phyloP scores from a whole-genome alignment of 2,329 filamentous ascomycete species.

The Colletotrichum tofieldiae region DNA sequence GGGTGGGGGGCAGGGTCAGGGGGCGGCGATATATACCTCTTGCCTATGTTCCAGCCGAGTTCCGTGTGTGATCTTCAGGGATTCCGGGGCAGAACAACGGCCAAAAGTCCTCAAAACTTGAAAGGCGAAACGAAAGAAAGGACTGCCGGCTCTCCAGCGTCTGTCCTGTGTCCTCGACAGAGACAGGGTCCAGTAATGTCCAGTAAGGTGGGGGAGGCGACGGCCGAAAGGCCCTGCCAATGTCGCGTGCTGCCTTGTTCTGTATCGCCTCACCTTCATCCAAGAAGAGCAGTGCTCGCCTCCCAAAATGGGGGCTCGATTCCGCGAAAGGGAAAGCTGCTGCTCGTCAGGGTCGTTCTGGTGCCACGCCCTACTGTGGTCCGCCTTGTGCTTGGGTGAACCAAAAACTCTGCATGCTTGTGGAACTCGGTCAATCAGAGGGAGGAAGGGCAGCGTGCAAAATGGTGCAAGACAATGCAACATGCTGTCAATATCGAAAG shows the following conservation, averaged over 20 bases:
- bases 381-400: neutral
- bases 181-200: too few species aligned
- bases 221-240: neutral
- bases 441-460: neutral
- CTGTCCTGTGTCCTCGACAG: neutral
- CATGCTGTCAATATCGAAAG: neutral
- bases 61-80: conserved; percentile 40
- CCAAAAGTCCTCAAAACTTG: conserved; percentile 16
- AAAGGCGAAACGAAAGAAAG: conserved; percentile 28
- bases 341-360: neutral
- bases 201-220: neutral
- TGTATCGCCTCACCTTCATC: conserved; percentile 14
- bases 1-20: conserved; percentile 30
- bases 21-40: conserved; percentile 27
- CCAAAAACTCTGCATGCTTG: neutral
- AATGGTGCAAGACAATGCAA: conserved; percentile 1
- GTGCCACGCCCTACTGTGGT: neutral
- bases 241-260: conserved; percentile 23
- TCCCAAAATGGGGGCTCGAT: neutral
- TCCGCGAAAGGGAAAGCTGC: neutral
- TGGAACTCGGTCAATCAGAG: neutral
- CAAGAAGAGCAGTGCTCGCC: conserved; percentile 1
- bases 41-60: conserved; percentile 31
- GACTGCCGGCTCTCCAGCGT: conserved; percentile 5
- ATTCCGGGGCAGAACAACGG: conserved; percentile 30